phyloP scores from a whole-genome alignment of 1,284 basidiomycete genomes.

The Sanghuangporus baumii region DNA sequence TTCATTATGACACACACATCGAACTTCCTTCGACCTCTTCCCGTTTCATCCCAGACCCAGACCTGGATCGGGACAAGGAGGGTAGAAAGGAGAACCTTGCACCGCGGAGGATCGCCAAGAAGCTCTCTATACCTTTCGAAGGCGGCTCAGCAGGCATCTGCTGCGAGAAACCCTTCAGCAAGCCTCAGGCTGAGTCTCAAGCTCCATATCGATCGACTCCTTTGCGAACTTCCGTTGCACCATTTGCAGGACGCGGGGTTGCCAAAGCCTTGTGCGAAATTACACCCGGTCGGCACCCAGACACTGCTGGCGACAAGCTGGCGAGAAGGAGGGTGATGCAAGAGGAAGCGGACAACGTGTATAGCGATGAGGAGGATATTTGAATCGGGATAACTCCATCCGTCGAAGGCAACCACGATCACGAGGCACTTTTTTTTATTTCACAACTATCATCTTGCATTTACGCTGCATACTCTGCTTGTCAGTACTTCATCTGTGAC shows the following conservation, averaged over 20 bases:
- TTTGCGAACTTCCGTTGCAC: not conserved
- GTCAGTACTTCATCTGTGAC: not conserved
- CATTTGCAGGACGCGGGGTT: not conserved
- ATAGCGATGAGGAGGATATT: slow-evolving; percentile 7
- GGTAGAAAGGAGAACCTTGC: slow-evolving; percentile 51
- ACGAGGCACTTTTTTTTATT: not conserved
- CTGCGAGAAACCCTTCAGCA: not conserved
- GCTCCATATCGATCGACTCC: not conserved
- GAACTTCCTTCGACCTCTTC: slow-evolving; percentile 21
- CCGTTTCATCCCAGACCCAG: slow-evolving; percentile 3
- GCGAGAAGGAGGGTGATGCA: slow-evolving; percentile 11
- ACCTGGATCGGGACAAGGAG: slow-evolving; percentile 15
- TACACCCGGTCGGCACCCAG: slow-evolving; percentile 2
- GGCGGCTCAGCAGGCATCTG: not conserved
- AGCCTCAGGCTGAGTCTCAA: not conserved
- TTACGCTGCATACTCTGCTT: not conserved
- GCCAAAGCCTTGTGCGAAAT: not conserved
- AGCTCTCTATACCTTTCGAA: slow-evolving; percentile 26
- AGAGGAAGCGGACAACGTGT: slow-evolving; percentile 14
- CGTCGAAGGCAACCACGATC: not conserved
- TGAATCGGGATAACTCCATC: not conserved
- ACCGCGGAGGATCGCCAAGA: slow-evolving; percentile 36
- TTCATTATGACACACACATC: slow-evolving; percentile 49
- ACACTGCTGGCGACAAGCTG: not conserved
- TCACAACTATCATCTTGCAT: not conserved